Conservation (phyloP, 129 eudicot species). For the Apium graveolens region DNA sequence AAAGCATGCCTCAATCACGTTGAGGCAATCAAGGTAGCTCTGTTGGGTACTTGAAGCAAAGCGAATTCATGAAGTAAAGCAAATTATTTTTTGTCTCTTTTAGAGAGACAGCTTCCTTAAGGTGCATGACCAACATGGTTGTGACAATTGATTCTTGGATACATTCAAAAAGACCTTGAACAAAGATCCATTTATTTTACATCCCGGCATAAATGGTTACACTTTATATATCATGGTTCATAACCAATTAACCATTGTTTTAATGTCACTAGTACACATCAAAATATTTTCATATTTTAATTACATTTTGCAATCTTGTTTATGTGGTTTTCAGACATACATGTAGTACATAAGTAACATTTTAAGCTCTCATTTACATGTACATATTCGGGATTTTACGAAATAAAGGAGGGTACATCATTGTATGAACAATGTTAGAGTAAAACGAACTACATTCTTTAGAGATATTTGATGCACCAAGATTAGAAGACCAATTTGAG, state of each 20-base stretch:
- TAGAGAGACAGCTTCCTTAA: not conserved
- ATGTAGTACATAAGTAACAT: not conserved
- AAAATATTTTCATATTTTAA: not conserved
- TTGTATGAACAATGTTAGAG: not conserved
- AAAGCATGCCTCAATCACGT: not conserved
- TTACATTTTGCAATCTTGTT: not conserved
- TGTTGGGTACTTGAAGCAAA: not conserved
- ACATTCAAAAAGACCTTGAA: not conserved
- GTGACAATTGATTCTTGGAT: not conserved
- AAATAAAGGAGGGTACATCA: not conserved
- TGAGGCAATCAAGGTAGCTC: not conserved
- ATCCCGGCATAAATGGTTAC: not conserved
- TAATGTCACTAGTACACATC: not conserved
- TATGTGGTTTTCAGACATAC: not conserved
- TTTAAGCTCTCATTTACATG: not conserved
- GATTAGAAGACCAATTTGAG: not conserved
- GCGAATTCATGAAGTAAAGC: not conserved
- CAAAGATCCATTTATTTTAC: not conserved
- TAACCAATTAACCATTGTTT: not conserved
- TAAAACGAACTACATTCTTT: not conserved
- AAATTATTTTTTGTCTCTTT: not conserved
- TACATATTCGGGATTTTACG: not conserved
- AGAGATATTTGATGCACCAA: not conserved
- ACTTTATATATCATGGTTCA: not conserved
- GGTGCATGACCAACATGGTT: not conserved